These are phyloP conservation scores for Fusarium austroafricanum DNA, from an alignment of 2,329 filamentous ascomycete genomes.

Conservation along the genomic window DNA sequence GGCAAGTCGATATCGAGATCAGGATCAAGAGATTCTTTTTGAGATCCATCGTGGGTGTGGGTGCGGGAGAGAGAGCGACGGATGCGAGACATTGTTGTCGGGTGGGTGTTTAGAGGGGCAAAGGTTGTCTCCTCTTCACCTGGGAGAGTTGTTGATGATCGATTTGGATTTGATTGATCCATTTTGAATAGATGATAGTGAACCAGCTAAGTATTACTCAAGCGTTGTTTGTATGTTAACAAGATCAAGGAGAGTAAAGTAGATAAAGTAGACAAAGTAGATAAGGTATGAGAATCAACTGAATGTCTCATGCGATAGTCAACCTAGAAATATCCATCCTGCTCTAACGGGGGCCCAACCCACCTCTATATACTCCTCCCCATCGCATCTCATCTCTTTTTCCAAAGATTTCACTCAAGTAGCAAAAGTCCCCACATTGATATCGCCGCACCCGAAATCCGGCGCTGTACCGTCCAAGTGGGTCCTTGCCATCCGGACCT, in stretches of 20 bases:
- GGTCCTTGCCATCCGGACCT: conserved; percentile 8
- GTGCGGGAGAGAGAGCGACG: conserved; percentile 42
- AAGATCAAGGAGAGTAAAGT: neutral
- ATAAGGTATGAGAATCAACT: conserved; percentile 15
- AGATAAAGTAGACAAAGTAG: neutral
- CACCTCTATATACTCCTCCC: conserved; percentile 36
- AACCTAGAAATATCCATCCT: neutral
- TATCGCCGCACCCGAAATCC: conserved; percentile 31
- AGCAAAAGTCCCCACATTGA: neutral
- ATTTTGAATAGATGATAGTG: conserved; percentile 9
- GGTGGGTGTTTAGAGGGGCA: conserved; percentile 41
- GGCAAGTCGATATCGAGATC: conserved; percentile 68
- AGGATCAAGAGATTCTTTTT: conserved; percentile 54
- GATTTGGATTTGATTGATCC: conserved; percentile 26
- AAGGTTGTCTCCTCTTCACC: conserved; percentile 32
- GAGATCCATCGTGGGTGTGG: conserved; percentile 29
- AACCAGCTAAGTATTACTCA: neutral
- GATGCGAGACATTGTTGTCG: conserved; percentile 28
- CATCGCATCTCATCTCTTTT: neutral
- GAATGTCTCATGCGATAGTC: conserved; percentile 24
- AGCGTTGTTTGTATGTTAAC: neutral
- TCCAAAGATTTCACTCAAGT: neutral
- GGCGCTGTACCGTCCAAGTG: conserved; percentile 32
- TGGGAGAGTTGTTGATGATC: conserved; percentile 37
- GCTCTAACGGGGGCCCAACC: conserved; percentile 5